Conservation (phyloP, 768 basidiomycete species). For the Russula emetica region DNA sequence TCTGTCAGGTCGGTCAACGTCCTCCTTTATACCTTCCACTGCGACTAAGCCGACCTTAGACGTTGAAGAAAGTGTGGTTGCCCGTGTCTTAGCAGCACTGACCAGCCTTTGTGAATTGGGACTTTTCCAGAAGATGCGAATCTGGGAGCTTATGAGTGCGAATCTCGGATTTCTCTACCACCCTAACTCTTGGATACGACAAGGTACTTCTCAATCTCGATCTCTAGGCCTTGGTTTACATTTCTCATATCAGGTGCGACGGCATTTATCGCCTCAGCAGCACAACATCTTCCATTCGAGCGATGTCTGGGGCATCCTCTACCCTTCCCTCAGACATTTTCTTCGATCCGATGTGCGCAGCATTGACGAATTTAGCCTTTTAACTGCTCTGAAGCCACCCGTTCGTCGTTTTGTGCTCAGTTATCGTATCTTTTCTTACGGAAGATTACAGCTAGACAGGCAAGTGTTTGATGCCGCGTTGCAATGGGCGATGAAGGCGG, state of each 20-base stretch:
- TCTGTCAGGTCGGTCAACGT: slow-evolving; percentile 60
- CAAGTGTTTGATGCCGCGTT: slow-evolving; percentile 82
- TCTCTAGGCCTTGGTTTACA: not conserved
- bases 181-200: slow-evolving; percentile 92
- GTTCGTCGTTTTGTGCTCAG: slow-evolving; percentile 43
- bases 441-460: slow-evolving; percentile 46
- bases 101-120: slow-evolving; percentile 88
- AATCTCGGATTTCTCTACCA: slow-evolving; percentile 89
- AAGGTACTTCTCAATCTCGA: slow-evolving; percentile 49
- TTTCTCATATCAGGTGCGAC: slow-evolving; percentile 56
- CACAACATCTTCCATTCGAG: slow-evolving; percentile 74
- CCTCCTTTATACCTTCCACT: not conserved
- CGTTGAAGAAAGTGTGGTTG: slow-evolving; percentile 91
- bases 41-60: slow-evolving; percentile 46
- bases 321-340: slow-evolving; percentile 84
- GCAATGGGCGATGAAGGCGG: slow-evolving; percentile 82
- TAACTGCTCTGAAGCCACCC: slow-evolving; percentile 71
- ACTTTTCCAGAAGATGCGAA: slow-evolving; percentile 88
- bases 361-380: slow-evolving; percentile 69
- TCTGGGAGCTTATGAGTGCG: slow-evolving; percentile 93
- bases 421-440: not conserved
- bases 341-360: slow-evolving; percentile 76
- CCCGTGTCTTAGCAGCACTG: slow-evolving; percentile 80
- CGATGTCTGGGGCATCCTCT: slow-evolving; percentile 96
- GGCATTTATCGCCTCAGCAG: slow-evolving; percentile 83